Conservation (phyloP, 1,284 basidiomycete species). For the Sanguinoderma infundibulare region DNA sequence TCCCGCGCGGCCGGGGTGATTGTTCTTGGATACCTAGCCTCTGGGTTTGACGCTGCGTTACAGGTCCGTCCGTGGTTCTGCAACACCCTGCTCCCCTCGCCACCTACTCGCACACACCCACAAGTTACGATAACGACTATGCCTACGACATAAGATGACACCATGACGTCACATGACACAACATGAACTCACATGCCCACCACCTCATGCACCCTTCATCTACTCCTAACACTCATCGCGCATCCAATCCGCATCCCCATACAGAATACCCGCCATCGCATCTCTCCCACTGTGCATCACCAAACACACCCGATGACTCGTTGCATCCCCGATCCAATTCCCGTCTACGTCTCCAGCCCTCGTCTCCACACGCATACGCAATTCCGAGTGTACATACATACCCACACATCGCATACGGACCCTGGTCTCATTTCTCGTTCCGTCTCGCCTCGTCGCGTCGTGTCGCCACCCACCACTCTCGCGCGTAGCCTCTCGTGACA, state of each 20-base stretch:
- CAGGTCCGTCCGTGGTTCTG: neutral
- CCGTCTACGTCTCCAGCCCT: neutral
- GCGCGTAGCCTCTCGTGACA: too few species aligned
- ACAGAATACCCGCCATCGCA: neutral
- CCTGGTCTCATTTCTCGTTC: neutral
- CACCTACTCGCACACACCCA: neutral
- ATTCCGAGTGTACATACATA: conserved; percentile 16
- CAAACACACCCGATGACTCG: neutral
- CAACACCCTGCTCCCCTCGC: neutral
- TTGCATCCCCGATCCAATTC: neutral
- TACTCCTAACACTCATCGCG: neutral
- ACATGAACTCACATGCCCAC: conserved; percentile 2
- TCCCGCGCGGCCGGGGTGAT: neutral
- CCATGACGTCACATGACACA: conserved; percentile 7
- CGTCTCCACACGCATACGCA: neutral
- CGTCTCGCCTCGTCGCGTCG: neutral
- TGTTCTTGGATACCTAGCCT: conserved; percentile 6
- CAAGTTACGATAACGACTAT: conserved; percentile 11
- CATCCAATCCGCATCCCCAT: neutral
- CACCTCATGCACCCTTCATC: neutral
- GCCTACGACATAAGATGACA: conserved; percentile 15
- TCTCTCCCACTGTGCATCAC: neutral
- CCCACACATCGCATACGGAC: conserved; percentile 4
- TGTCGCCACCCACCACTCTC: neutral
- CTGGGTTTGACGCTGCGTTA: neutral